phyloP scores from a whole-genome alignment of 2,329 filamentous ascomycete genomes.

The Boeremia exigua region DNA sequence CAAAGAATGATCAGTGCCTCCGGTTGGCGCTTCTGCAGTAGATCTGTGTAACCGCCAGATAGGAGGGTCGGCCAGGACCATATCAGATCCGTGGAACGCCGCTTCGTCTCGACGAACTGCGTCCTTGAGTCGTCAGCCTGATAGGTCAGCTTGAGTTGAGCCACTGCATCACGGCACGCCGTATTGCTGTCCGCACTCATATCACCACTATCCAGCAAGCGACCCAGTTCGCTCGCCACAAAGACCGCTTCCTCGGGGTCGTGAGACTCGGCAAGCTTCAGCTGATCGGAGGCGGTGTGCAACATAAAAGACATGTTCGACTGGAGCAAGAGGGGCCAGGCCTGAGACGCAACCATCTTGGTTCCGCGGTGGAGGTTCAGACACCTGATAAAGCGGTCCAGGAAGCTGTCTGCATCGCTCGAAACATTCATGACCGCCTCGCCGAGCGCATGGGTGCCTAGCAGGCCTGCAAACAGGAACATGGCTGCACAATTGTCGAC shows the following conservation, averaged over 20 bases:
- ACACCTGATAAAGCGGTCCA: slow-evolving; percentile 26
- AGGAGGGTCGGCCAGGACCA: slow-evolving; percentile 28
- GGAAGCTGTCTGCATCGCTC: slow-evolving; percentile 16
- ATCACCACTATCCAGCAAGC: slow-evolving; percentile 19
- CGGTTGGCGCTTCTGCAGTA: slow-evolving; percentile 24
- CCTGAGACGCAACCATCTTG: slow-evolving; percentile 14
- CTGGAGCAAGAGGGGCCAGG: slow-evolving; percentile 19
- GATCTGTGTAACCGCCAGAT: slow-evolving; percentile 23
- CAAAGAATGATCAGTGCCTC: slow-evolving; percentile 31
- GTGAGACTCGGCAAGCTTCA: slow-evolving; percentile 11
- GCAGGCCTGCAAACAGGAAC: slow-evolving; percentile 22
- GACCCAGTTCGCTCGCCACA: slow-evolving; percentile 10
- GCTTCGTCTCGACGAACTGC: neutral
- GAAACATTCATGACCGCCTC: slow-evolving; percentile 19
- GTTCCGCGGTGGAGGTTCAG: slow-evolving; percentile 28
- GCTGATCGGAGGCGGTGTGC: slow-evolving; percentile 2
- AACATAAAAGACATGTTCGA: slow-evolving; percentile 20
- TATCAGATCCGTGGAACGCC: slow-evolving; percentile 13
- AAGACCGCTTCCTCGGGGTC: slow-evolving; percentile 5
- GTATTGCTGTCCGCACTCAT: slow-evolving; percentile 4
- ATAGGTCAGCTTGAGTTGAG: slow-evolving; percentile 19
- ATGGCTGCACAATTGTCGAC: slow-evolving; percentile 21
- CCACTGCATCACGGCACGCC: slow-evolving; percentile 22
- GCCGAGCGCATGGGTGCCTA: slow-evolving; percentile 24
- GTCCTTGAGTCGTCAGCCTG: slow-evolving; percentile 5